Conservation (phyloP, 2,329 filamentous ascomycete species). For the Zopfia rhizophila region DNA sequence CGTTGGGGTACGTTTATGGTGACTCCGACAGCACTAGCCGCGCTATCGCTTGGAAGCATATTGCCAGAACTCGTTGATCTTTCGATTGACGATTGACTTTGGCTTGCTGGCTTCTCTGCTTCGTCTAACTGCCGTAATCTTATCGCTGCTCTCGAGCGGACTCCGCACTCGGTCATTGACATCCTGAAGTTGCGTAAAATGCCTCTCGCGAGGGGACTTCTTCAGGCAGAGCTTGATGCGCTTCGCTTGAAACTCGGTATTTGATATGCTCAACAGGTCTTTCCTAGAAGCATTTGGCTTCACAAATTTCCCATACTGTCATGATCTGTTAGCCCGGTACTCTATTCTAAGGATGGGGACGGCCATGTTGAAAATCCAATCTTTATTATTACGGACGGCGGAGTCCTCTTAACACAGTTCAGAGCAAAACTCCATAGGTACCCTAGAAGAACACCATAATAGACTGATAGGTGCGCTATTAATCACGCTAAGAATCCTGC, state of each 20-base stretch:
- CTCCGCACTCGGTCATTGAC: conserved; percentile 25
- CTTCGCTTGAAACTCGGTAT: conserved; percentile 23
- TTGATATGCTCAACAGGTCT: conserved; percentile 17
- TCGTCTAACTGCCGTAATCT: conserved; percentile 11
- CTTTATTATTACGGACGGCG: too few species aligned
- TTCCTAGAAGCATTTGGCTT: conserved; percentile 14
- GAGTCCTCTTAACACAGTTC: too few species aligned
- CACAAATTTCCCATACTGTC: conserved; percentile 9
- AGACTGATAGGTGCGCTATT: too few species aligned
- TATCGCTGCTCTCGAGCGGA: conserved; percentile 24
- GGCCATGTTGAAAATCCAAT: too few species aligned
- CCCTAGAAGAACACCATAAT: too few species aligned
- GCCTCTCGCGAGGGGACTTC: conserved; percentile 15
- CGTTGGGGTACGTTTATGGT: too few species aligned
- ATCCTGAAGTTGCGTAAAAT: conserved; percentile 20
- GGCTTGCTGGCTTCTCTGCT: conserved; percentile 2
- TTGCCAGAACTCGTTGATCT: conserved; percentile 21
- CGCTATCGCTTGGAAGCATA: too few species aligned
- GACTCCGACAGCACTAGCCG: too few species aligned
- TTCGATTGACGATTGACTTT: conserved; percentile 9
- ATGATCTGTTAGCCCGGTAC: too few species aligned
- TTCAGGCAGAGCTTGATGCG: conserved; percentile 21
- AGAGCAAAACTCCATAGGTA: too few species aligned
- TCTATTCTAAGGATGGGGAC: too few species aligned
- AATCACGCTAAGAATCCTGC: too few species aligned